Conservation (phyloP, 2,329 filamentous ascomycete genomes). For the Paraconiothyrium sp. region DNA sequence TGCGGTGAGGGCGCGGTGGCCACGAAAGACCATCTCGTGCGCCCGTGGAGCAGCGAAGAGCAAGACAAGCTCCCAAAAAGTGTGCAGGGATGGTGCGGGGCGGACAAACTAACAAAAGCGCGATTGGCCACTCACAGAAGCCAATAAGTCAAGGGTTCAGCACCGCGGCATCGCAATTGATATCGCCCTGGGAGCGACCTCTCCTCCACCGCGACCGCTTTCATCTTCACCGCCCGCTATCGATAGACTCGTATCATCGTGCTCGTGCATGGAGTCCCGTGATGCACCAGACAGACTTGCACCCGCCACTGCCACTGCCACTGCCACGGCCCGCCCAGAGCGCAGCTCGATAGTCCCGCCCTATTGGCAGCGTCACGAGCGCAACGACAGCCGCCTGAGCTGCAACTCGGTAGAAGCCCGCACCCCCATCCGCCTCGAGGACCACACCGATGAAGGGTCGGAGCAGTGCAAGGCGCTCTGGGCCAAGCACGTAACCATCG, state of each 20-base stretch:
- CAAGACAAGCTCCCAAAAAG: background rate
- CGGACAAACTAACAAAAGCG: background rate
- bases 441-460: slow-evolving; percentile 68
- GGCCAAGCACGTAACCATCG: slow-evolving; percentile 69
- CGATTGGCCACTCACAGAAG: slow-evolving; percentile 11
- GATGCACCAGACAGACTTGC: slow-evolving; percentile 22
- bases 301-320: slow-evolving; percentile 34
- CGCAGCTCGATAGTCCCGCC: slow-evolving; percentile 54
- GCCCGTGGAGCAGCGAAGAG: background rate
- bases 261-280: slow-evolving; percentile 44
- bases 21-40: background rate
- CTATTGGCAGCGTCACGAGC: slow-evolving; percentile 58
- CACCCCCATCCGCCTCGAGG: slow-evolving; percentile 67
- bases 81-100: slow-evolving; percentile 15
- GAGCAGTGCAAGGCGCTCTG: slow-evolving; percentile 67
- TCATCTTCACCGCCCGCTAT: background rate
- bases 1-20: background rate
- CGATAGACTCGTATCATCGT: no score
- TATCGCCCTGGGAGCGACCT: slow-evolving; percentile 1
- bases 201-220: background rate
- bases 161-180: background rate
- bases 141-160: slow-evolving; percentile 11
- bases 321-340: slow-evolving; percentile 37
- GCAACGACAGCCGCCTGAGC: slow-evolving; percentile 48
- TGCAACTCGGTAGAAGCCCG: slow-evolving; percentile 43